Base-by-base conservation (phyloP, 2,329 filamentous ascomycete genomes). In the Plectosphaerella cucumerina region DNA sequence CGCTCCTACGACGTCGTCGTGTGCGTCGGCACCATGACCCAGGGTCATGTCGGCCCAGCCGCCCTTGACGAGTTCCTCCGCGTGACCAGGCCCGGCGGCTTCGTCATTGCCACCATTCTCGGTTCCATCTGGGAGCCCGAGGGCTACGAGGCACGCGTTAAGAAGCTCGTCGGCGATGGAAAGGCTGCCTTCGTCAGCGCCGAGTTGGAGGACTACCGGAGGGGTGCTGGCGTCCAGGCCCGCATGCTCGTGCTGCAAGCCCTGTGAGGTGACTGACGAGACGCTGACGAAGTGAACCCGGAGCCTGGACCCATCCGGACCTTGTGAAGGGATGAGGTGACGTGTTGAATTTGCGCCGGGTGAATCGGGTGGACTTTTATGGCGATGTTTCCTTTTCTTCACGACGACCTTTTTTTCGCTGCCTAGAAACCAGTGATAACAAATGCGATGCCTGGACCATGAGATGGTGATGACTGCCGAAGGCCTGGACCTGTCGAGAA, bases 11-110 rank as follows among this genome's bases (percentile, higher is more conserved):
- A 80, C 47, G 70, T 73, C 5, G 68, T 81, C 17, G 70, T 72
- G 1, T 82, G 79, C 63, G 71, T 75, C 21, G 79, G 79, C 22
- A 81, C 77, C 3, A 72, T 82, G 53, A 82, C 80, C 0, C 69
- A 74, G 49, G 77, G 76, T 11, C 78, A 82, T 54, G 73, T 82
- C 34, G 79, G 78, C 1, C 77, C 79, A 0, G 60, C 60, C 42
- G 74, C 74, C 3, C 57, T 82, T 39, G 60, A 66, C 20, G 78
- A 82, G 58, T 73, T 82, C 46, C 65, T 77, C 21, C 65, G 79
- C 10, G 60, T 82, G 4, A 65, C 72, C 26, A 76, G 73, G 62
- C 65, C 57, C 11, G 68, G 66, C 5, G 79, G 78, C 1, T 58
- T 77, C 34, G 60, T 81, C 21, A 73, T 78, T 33, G 75, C 75